Evolutionary conservation across 139 green algal species (phyloP).

Genomic region (Astrephomene gubernaculifera): DNA sequence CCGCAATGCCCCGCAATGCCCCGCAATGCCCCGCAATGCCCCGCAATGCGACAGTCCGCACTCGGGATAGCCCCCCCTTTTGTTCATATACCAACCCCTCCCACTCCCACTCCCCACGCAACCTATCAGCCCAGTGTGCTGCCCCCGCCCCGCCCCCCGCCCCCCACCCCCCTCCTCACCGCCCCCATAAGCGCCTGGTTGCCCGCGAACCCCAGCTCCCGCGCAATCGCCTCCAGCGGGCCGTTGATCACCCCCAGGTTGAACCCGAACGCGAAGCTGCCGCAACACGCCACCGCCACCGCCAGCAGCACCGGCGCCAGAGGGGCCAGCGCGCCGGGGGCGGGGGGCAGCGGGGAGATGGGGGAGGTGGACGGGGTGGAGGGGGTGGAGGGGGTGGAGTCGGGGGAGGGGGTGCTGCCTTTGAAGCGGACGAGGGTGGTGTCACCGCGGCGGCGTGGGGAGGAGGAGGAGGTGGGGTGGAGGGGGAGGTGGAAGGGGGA

Average conservation of each 20-base stretch:
- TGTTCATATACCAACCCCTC: no score
- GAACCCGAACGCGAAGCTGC: conserved; percentile 89
- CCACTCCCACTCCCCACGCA: no score
- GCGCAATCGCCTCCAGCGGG: conserved; percentile 84
- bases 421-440: conserved; percentile 15
- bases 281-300: conserved; percentile 73
- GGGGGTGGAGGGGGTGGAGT: not conserved
- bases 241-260: conserved; percentile 93
- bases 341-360: not conserved
- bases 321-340: conserved; percentile 19
- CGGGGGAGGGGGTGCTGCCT: not conserved
- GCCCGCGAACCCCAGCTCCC: conserved; percentile 82
- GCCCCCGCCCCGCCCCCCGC: not conserved
- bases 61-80: no score
- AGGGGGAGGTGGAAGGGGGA: not conserved
- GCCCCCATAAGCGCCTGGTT: conserved; percentile 78
- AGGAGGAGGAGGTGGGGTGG: not conserved
- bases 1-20: not conserved
- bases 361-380: not conserved
- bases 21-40: not conserved
- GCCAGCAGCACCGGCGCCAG: conserved; percentile 58
- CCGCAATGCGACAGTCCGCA: not conserved
- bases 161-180: conserved; percentile 46
- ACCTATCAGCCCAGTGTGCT: not conserved
- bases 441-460: not conserved